Conservation (phyloP, 2,329 filamentous ascomycete species). For the Aspergillus brasiliensis region DNA sequence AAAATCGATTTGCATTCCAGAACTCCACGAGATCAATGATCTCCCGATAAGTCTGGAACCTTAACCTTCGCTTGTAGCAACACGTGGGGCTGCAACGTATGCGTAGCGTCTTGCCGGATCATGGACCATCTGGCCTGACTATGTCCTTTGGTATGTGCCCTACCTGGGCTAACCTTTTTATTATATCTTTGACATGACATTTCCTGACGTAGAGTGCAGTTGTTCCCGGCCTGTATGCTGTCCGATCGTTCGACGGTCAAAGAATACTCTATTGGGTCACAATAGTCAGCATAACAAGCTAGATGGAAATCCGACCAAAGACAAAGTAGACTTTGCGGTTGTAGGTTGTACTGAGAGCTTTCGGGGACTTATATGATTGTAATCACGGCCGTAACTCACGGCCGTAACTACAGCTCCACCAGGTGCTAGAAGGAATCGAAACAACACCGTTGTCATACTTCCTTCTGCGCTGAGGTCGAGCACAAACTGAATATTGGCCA, state of each 20-base stretch:
- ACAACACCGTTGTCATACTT: not conserved
- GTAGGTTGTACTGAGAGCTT: no score
- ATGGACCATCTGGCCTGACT: no score
- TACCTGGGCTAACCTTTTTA: no score
- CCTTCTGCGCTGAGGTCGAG: not conserved
- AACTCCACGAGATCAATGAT: not conserved
- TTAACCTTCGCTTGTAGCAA: not conserved
- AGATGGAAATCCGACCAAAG: not conserved
- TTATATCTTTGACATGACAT: no score
- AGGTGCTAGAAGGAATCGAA: not conserved
- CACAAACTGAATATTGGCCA: not conserved
- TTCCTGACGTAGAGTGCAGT: no score
- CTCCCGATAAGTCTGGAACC: not conserved
- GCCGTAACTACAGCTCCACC: not conserved
- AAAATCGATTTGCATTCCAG: not conserved
- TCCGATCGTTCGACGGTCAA: constrained; percentile 35
- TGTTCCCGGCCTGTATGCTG: constrained; percentile 12
- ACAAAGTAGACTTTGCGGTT: not conserved
- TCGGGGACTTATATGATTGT: not conserved
- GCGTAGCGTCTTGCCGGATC: not conserved
- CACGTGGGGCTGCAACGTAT: not conserved
- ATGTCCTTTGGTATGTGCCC: no score
- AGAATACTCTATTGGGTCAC: constrained; percentile 27
- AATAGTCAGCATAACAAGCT: not conserved
- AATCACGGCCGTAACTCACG: not conserved